phyloP scores from a whole-genome alignment of 2,329 filamentous ascomycete species.

The Colletotrichum tropicale region DNA sequence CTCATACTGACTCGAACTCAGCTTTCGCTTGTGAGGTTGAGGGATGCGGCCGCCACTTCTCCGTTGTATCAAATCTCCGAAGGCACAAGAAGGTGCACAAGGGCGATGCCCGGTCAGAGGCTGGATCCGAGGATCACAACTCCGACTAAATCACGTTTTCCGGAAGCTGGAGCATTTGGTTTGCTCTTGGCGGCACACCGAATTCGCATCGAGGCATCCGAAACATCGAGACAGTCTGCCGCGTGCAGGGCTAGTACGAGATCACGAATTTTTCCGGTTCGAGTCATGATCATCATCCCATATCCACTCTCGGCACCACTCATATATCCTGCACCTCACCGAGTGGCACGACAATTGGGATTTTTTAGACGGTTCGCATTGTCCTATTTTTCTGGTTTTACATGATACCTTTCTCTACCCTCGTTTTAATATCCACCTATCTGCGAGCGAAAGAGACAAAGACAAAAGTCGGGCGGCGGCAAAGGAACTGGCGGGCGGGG shows the following conservation, averaged over 20 bases:
- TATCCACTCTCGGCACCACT: slow-evolving; percentile 4
- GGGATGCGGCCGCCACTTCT: slow-evolving; percentile 94
- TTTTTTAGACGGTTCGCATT: slow-evolving; percentile 12
- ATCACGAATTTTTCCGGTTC: slow-evolving; percentile 19
- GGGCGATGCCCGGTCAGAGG: slow-evolving; percentile 69
- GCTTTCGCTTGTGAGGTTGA: slow-evolving; percentile 95
- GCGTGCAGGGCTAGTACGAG: slow-evolving; percentile 11
- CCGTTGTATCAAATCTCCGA: slow-evolving; percentile 93
- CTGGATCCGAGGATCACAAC: slow-evolving; percentile 67
- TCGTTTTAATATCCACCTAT: slow-evolving; percentile 22
- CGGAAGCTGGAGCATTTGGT: background rate
- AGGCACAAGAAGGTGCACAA: slow-evolving; percentile 97
- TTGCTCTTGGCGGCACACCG: background rate
- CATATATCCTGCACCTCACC: background rate
- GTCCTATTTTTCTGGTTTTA: background rate
- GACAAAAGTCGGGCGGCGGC: slow-evolving; percentile 13
- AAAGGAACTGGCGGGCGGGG: slow-evolving; percentile 3
- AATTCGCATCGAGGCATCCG: background rate
- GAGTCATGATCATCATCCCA: slow-evolving; percentile 17
- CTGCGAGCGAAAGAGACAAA: slow-evolving; percentile 18
- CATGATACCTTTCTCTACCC: slow-evolving; percentile 21
- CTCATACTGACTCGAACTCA: slow-evolving; percentile 38
- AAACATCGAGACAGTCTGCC: background rate
- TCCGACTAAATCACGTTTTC: slow-evolving; percentile 51
- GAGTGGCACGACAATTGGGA: background rate